Conservation (phyloP, 106 monocot species). For the Iris macrosiphon region DNA sequence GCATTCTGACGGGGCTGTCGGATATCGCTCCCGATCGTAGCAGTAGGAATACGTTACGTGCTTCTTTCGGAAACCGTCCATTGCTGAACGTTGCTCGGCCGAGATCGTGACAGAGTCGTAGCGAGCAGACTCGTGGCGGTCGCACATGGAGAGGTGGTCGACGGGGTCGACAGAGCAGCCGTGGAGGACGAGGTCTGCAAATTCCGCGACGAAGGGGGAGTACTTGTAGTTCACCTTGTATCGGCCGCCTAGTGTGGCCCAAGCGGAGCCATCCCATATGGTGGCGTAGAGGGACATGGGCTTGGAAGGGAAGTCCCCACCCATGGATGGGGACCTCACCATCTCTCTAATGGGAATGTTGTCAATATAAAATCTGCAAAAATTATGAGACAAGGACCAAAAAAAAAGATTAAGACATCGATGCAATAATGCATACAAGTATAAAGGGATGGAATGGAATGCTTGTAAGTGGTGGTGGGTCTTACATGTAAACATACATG, state of each 20-base stretch:
- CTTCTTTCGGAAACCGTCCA: conserved; percentile 31
- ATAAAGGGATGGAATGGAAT: too few relatives aligned
- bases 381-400: too few relatives aligned
- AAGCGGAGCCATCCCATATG: conserved; percentile 67
- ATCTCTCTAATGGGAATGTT: conserved; percentile 49
- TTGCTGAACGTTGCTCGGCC: conserved; percentile 14
- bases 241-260: conserved; percentile 66
- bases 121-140: conserved; percentile 7
- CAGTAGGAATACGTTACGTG: conserved; percentile 60
- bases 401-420: too few relatives aligned
- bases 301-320: conserved; percentile 51
- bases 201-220: conserved; percentile 53
- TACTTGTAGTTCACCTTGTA: conserved; percentile 75
- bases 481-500: too few relatives aligned
- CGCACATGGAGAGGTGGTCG: conserved; percentile 27
- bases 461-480: too few relatives aligned
- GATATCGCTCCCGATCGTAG: conserved; percentile 36
- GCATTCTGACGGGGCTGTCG: conserved; percentile 32
- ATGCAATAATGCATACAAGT: too few relatives aligned
- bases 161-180: conserved; percentile 52
- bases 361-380: conserved; percentile 69
- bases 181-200: conserved; percentile 46
- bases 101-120: conserved; percentile 12
- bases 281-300: conserved; percentile 75
- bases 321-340: conserved; percentile 30